Evolutionary conservation across 2,329 filamentous ascomycete genomes (phyloP), one percentile per base, ranked within the genome.

Genomic region (Curvularia verruculosa): DNA sequence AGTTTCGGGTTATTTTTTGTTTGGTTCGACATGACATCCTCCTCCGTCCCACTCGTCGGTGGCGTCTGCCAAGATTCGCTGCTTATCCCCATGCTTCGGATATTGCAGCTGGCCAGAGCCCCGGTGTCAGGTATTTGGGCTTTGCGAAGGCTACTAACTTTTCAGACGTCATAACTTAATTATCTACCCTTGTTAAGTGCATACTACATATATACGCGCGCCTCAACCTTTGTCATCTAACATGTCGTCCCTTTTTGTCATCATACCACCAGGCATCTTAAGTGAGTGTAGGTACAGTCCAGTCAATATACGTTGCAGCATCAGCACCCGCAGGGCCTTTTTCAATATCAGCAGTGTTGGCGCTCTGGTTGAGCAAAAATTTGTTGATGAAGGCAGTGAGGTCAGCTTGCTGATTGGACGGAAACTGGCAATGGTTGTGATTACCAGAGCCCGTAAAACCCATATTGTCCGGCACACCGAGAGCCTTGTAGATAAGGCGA

Each of bases 371-470:
- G 29, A 70, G 70, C 69, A 75, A 70, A 70, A 85, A 86, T 70
- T 82, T 82, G 75, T 82, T 80, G 70, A 86, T 82, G 72, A 82
- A 87, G 6, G 79, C 77, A 39, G 75, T 82, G 34, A 87, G 77
- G 37, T 85, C 83, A 34, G 78, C 60, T 62, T 81, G 77, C 75
- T 85, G 82, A 28, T 78, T 75, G 40, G 77, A 77, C 5, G 84
- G 85, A 75, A 87, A 86, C 66, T 73, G 69, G 73, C 84, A 87
- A 69, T 87, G 85, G 57, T 75, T 75, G 70, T 86, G 82, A 57
- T 80, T 80, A 36, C 82, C 83, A 31, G 82, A 77, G 65, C 85
- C 79, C 31, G 82, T 83, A 71, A 85, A 85, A 2, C 84, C 84
- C 82, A 86, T 84, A 71, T 83, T 80, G 62, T 81, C 81, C 15